Evolutionary conservation across 306 rosid genomes (phyloP).

Genomic region (Inga laurina): DNA sequence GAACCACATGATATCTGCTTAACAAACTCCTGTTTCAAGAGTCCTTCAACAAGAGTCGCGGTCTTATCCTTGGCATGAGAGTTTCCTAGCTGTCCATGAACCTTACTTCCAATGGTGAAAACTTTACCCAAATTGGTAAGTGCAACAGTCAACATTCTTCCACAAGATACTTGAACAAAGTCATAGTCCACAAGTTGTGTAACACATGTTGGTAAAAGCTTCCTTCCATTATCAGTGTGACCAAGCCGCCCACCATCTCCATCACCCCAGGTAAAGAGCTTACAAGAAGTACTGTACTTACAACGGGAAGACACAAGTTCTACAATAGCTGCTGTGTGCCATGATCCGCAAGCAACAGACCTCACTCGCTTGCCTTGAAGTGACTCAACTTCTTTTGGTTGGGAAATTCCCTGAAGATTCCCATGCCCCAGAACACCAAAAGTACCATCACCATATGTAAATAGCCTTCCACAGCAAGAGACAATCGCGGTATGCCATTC

Average conservation of each 20-base stretch:
- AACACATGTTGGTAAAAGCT: constrained; percentile 75
- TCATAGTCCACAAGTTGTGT: constrained; percentile 72
- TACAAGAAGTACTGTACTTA: constrained; percentile 57
- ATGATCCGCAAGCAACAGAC: constrained; percentile 86
- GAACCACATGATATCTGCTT: constrained; percentile 68
- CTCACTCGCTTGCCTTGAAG: constrained; percentile 64
- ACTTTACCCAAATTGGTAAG: constrained; percentile 73
- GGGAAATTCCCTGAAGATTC: constrained; percentile 49
- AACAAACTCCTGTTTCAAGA: constrained; percentile 76
- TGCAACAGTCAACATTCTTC: constrained; percentile 74
- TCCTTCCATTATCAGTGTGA: constrained; percentile 57
- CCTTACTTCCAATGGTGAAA: constrained; percentile 70
- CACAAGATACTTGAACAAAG: constrained; percentile 83
- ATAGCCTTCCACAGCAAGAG: constrained; percentile 64
- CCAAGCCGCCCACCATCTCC: constrained; percentile 81
- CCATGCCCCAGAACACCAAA: constrained; percentile 94
- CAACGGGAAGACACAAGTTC: constrained; percentile 51
- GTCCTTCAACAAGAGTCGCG: constrained; percentile 64
- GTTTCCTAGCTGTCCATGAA: constrained; percentile 78
- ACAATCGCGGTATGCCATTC: constrained; percentile 88
- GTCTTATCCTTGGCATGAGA: constrained; percentile 57
- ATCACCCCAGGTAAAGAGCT: constrained; percentile 92
- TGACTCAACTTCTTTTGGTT: constrained; percentile 79
- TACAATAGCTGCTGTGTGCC: constrained; percentile 86
- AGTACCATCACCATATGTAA: constrained; percentile 87